Evolutionary conservation across 2,329 filamentous ascomycete genomes (phyloP), one percentile per base, ranked within the genome.

Genomic region (Davidsoniella eucalypti): DNA sequence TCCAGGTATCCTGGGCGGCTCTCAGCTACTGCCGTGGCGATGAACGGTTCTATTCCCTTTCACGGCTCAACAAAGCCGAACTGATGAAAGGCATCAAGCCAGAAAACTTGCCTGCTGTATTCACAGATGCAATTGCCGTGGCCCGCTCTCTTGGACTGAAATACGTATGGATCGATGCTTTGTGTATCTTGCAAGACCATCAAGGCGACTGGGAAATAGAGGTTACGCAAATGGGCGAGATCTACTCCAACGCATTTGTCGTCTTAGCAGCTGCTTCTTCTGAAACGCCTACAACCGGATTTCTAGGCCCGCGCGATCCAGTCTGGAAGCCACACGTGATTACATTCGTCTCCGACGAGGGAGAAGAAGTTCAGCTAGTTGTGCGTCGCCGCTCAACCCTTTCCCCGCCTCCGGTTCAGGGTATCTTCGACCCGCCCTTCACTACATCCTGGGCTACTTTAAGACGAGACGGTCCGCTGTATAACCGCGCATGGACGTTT

Each of bases 91-190:
- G n/a, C 14, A 53, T 53, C 17, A 44, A 47, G 6, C 4, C 21
- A 12, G 44, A 36, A 18, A 16, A 41, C 9, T 52, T 59, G 1
- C 57, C 57, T 8, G 47, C 40, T 4, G 58, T 56, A 5, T 59
- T 63, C n/a, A 52, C 46, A 4, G 59, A 63, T 37, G 58, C 59
- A 2, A 56, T 65, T 26, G n/a, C 21, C 0, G 49, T 63, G 4
- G 54, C 59, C 4, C 55, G 56, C 1, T 26, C 47, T 3, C 56
- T 64, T 2, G 45, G 50, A 0, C 25, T 61, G 7, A 38, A 41
- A 1, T 63, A 60, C 44, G 41, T 64, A 1, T 64, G 62, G 63
- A 60, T 63, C 25, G 60, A 64, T 52, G 58, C 60, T 3, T 43
- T 63, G 1, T 64, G 61, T 37, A 63, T 64, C 7, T 36, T 61